phyloP scores from a whole-genome alignment of 1,284 basidiomycete species.

The Ceratobasidium theobromae region DNA sequence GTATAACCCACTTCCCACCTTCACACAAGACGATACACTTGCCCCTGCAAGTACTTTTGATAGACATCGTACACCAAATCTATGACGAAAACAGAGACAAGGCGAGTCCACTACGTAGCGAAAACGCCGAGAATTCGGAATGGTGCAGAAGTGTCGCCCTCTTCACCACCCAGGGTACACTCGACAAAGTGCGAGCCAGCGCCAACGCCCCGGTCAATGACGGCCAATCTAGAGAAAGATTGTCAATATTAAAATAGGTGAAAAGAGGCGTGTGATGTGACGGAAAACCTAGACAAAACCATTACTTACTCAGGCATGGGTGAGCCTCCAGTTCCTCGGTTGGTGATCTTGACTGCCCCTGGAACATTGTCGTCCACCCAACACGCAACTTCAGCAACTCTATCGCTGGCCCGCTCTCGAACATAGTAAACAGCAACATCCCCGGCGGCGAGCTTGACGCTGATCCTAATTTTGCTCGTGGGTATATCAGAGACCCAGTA shows the following conservation, averaged over 20 bases:
- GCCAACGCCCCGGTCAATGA: slow-evolving; percentile 77
- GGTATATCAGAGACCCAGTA: slow-evolving; percentile 87
- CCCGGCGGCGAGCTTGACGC: slow-evolving; percentile 69
- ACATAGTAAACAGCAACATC: slow-evolving; percentile 80
- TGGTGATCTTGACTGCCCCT: slow-evolving; percentile 63
- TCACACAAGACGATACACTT: no score
- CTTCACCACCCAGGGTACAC: slow-evolving; percentile 76
- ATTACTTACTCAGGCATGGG: slow-evolving; percentile 57
- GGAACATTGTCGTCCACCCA: slow-evolving; percentile 83
- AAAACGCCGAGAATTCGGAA: slow-evolving; percentile 89
- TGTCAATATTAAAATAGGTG: slow-evolving; percentile 19
- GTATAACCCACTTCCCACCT: no score
- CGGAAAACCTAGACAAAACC: slow-evolving; percentile 28
- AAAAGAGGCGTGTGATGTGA: not conserved
- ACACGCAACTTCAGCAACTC: slow-evolving; percentile 68
- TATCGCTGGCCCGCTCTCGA: slow-evolving; percentile 51
- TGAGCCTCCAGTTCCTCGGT: slow-evolving; percentile 56
- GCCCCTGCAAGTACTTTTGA: no score
- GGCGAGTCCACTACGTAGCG: slow-evolving; percentile 51
- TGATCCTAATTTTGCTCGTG: slow-evolving; percentile 73
- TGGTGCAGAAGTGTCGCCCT: slow-evolving; percentile 66
- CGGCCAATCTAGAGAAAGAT: slow-evolving; percentile 53
- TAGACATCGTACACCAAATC: not conserved
- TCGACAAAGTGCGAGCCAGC: slow-evolving; percentile 84
- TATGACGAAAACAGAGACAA: not conserved